phyloP scores from a whole-genome alignment of 2,329 filamentous ascomycete genomes.

The Dothideomycetes sp. region DNA sequence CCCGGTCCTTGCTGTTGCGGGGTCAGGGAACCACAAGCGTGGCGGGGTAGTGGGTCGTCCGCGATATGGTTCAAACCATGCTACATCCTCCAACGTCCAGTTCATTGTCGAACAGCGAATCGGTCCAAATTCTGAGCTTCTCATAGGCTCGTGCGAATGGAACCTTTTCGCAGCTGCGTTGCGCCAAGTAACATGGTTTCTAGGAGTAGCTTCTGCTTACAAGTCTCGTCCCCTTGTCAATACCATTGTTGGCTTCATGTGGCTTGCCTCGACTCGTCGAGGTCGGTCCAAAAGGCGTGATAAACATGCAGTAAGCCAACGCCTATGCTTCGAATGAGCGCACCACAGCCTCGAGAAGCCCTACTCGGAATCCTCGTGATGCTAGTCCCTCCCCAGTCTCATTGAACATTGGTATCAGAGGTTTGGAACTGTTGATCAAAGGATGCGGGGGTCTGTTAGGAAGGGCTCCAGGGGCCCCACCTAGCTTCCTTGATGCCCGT shows the following conservation, averaged over 20 bases:
- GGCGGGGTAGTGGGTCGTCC: too few species aligned
- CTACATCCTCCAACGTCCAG: conserved; percentile 1
- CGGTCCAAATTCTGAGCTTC: background rate
- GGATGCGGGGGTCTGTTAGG: too few species aligned
- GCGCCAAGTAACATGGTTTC: conserved; percentile 6
- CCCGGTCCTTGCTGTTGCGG: conserved; percentile 1
- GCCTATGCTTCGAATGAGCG: conserved; percentile 3
- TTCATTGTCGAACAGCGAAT: background rate
- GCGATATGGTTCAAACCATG: conserved; percentile 1
- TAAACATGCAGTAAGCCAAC: background rate
- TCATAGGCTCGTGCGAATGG: conserved; percentile 15
- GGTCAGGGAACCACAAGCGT: conserved; percentile 4
- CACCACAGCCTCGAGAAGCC: background rate
- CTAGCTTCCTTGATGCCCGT: too few species aligned
- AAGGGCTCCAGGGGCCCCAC: too few species aligned
- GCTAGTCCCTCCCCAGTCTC: conserved; percentile 50
- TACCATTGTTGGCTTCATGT: background rate
- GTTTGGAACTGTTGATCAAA: too few species aligned
- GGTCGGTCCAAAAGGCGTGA: background rate
- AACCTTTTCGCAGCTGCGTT: background rate
- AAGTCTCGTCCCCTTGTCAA: conserved; percentile 6
- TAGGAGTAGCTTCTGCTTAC: background rate
- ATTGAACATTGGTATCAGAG: too few species aligned
- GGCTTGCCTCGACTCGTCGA: conserved; percentile 3
- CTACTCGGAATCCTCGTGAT: conserved; percentile 42